These are phyloP conservation scores for Babesia sp. DNA, from an alignment of 169 alveolate species.

Conservation along the genomic window DNA sequence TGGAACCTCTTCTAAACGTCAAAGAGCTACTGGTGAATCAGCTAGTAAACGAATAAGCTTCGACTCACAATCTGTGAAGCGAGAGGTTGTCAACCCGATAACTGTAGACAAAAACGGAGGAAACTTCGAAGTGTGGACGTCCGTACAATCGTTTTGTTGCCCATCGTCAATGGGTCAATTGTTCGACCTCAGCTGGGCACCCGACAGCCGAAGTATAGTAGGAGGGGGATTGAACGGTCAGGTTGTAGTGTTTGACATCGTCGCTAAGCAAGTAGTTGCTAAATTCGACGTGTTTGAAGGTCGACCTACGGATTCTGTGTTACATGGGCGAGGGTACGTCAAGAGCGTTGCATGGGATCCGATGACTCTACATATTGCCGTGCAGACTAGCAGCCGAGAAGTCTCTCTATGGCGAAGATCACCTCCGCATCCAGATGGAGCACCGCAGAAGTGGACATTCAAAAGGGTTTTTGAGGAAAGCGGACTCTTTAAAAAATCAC, in stretches of 20 bases:
- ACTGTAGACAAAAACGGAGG: slow-evolving; percentile 48
- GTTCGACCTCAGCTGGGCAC: slow-evolving; percentile 71
- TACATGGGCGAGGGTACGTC: slow-evolving; percentile 50
- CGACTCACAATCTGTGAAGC: slow-evolving; percentile 47
- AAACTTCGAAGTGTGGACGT: slow-evolving; percentile 53
- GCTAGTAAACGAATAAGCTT: slow-evolving; percentile 16
- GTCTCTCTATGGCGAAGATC: slow-evolving; percentile 66
- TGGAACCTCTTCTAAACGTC: slow-evolving; percentile 41
- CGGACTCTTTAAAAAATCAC: slow-evolving; percentile 36
- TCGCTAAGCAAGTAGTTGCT: slow-evolving; percentile 67
- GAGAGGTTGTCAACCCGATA: slow-evolving; percentile 40
- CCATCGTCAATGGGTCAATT: slow-evolving; percentile 68
- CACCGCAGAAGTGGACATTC: slow-evolving; percentile 66
- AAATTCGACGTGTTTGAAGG: slow-evolving; percentile 56
- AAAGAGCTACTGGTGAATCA: slow-evolving; percentile 11
- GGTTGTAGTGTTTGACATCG: slow-evolving; percentile 67
- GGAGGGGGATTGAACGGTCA: slow-evolving; percentile 72
- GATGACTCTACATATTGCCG: slow-evolving; percentile 65
- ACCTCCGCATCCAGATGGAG: slow-evolving; percentile 55
- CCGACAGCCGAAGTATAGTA: slow-evolving; percentile 66
- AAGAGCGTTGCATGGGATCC: slow-evolving; percentile 72
- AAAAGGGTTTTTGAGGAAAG: slow-evolving; percentile 24
- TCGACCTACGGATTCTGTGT: background rate
- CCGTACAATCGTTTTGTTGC: slow-evolving; percentile 43
- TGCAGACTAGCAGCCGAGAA: slow-evolving; percentile 51